Evolutionary conservation across 2,329 filamentous ascomycete species (phyloP), one percentile per base, ranked within the genome.

Genomic region (Colletotrichum sp.): DNA sequence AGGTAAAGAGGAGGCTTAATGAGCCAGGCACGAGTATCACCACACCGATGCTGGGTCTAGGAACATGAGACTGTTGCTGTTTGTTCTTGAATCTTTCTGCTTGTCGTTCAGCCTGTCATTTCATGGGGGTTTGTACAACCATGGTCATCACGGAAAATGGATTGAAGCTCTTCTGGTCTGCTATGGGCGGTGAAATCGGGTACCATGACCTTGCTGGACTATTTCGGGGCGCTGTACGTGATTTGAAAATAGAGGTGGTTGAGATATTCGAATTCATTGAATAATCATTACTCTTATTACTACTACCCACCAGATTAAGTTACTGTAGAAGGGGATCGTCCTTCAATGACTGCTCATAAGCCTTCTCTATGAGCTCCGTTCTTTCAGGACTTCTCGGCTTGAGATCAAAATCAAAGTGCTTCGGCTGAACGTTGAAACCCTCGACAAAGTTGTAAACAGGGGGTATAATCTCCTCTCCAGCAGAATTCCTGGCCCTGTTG

Each of bases 401-500:
- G 1, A 76, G 71, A 22, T 76, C 66, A 55, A 76, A 75, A 16
- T 64, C 34, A 15, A 76, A 76, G 3, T 48, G 19, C n/a, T 71
- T 76, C 4, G 74, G 74, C 39, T 75, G 71, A 11, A 76, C 74
- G 8, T 76, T 76, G 13, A 76, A 76, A 5, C 74, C 74, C 6
- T 71, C 71, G 1, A 75, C 74, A 44, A 76, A 76, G 6, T 76
- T 61, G 22, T 76, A 76, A 1, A 67, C 12, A 7, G 74, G 72
- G 28, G 74, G 74, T 15, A 75, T 30, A 2, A 75, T 63, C 57
- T 81, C 79, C 9, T 52, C 27, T 9, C 79, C 80, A 1, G 76
- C 77, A 1, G 11, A 57, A 3, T 79, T 75, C 32, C 79, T 78
- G n/a, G 79, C 79, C 71, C 83, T 83, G 74, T 83, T 81, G 11